Evolutionary conservation across 768 basidiomycete species (phyloP), one percentile per base, ranked within the genome.

Genomic region (Boletus edulis): DNA sequence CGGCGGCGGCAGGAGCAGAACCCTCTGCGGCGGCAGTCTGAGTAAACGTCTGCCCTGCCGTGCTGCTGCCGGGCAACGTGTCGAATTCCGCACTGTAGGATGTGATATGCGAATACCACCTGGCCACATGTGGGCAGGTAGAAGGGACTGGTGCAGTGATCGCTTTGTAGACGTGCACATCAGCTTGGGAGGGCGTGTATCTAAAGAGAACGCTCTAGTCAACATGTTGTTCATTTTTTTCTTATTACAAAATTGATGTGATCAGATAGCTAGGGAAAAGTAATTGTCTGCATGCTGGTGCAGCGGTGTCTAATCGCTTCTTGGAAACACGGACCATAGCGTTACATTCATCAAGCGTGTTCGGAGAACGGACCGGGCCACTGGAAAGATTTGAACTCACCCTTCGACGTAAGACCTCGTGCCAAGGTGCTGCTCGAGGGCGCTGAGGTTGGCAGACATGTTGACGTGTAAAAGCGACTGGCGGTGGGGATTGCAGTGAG

Each of bases 281-380:
- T 24, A 63, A 64, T 67, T 88, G 65, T 91, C 89, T 77, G 86
- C 89, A 91, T 76, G 71, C 71, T 81, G 77, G 74, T 75, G 74
- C 81, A 84, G 87, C 86, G 89, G 82, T 89, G 87, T 92, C 91
- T 94, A 87, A 78, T 85, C 89, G 85, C 87, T 83, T 84, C 88
- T 92, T 85, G 83, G 91, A 89, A 92, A 92, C 90, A 91, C 91
- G 91, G 90, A 93, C 91, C 91, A 91, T 89, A 89, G 88, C 88
- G 70, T 76, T 63, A 61, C 69, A 73, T 72, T 90, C 89, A 89
- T 91, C 86, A 80, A 63, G 66, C 56, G 58, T 49, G 57, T 57
- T 62, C 54, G 54, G 42, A 45, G 38, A 58, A 61, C 38, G 35
- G 32, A 32, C 42, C 49, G 27, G 40, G 46, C 45, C 34, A 49